Base-by-base conservation (phyloP, 2,329 filamentous ascomycete species). In the Colletotrichum scovillei region DNA sequence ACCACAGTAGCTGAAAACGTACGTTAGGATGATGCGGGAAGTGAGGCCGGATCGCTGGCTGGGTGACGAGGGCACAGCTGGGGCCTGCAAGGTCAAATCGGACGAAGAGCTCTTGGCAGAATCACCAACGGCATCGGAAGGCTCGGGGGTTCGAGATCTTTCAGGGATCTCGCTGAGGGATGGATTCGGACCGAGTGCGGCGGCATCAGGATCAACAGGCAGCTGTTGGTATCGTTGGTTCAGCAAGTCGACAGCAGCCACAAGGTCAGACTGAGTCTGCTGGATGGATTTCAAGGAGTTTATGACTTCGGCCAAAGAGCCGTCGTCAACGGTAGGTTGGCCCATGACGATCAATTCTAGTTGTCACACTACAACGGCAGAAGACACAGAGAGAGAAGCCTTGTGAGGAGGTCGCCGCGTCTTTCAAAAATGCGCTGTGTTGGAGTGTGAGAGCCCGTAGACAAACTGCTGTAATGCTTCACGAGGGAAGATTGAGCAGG, bases 21-120 rank as follows among this genome's bases (percentile, higher is more conserved):
- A 88, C 87, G 88, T 90, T 74, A 90, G 83, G 74, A 90, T 84
- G 72, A 90, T 89, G 24, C 88, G 86, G 65, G 88, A 89, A 11
- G 87, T 86, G 74, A 89, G 86, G 4, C 82, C 83, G 5, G 87
- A 82, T 73, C 86, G 86, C 75, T 84, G 81, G 22, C 78, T 78
- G 4, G 80, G 74, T 14, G 81, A 78, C 7, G 78, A 74, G 9
- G 82, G 57, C 4, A 72, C 53, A 66, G 63, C 74, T 12, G 78
- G 76, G 16, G 77, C 76, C 62, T 80, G 78, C 58, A 79, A 53
- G 24, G 59, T 56, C 32, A 68, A 22, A 28, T 74, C 74, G 22
- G 64, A 67, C 11, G 62, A 57, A 14, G 71, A 69, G 28, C 52
- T 42, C 56, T 62, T 56, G 19, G 57, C 58, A 16, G 58, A 65